Base-by-base conservation (phyloP, 1,284 basidiomycete species). In the Moesziomyces sp. region DNA sequence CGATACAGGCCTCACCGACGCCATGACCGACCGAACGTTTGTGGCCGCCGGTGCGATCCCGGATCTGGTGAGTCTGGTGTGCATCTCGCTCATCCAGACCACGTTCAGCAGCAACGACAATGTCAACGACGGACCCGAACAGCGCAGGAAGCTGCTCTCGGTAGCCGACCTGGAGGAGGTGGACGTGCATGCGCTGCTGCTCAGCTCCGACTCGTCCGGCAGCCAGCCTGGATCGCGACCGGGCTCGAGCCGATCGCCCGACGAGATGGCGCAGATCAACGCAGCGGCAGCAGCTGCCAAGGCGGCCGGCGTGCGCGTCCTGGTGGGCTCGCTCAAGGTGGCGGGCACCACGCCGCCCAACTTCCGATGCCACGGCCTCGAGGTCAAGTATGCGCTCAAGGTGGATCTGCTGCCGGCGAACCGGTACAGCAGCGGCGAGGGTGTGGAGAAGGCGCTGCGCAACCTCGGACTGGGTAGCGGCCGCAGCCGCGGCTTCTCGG, bases 351-450 rank as follows among this genome's bases (percentile, higher is more conserved):
- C 74, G 18, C 77, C 79, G 10, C 78, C 79, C 14, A 65, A 65
- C 35, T 81, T 81, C 59, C 58, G 79, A 16, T 76, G 76, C 55
- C 79, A 81, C 45, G 78, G 78, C 5, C 68, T 81, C 28, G 79
- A 81, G 59, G 73, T 81, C 60, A 79, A 79, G 58, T 81, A 81
- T 46, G 78, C 78, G 35, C 57, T 81, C 71, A 81, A 81, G 61
- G 63, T 81, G 35, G 79, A 81, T 52, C 62, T 81, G 42, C 44
- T 81, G 26, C 77, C 79, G 1, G 63, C 58, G 30, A 67, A 64
- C 46, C 59, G 70, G 33, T 58, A 58, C 46, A 45, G 53, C 18
- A 38, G 56, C 30, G 51, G 66, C 38, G 71, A 68, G 18, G 63
- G 66, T 1, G 55, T 70, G 21, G 64, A 64, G 19, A 62, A 70